Evolutionary conservation across 2,329 filamentous ascomycete genomes (phyloP).

Genomic region (Paecilomyces fulvus): DNA sequence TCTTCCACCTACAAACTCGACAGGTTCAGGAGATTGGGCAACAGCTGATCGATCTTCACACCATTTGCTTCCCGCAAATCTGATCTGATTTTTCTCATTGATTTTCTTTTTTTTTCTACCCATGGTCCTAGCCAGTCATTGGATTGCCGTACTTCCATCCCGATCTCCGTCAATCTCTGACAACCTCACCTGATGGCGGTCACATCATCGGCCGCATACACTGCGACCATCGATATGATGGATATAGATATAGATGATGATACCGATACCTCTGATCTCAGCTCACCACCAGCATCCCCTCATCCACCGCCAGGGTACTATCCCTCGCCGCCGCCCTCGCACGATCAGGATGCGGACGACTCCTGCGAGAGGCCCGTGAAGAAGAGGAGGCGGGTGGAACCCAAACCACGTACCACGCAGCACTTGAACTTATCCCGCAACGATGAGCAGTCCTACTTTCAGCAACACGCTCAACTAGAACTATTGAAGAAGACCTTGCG

Average conservation of each 20-base stretch:
- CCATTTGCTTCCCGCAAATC: background rate
- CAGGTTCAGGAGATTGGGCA: background rate
- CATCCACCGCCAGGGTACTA: slow-evolving; percentile 29
- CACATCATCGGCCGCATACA: background rate
- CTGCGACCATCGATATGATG: slow-evolving; percentile 4
- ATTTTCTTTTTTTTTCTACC: background rate
- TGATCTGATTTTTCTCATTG: background rate
- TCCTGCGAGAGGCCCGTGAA: slow-evolving; percentile 60
- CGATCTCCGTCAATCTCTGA: background rate
- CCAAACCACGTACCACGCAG: slow-evolving; percentile 68
- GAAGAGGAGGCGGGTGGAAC: slow-evolving; percentile 59
- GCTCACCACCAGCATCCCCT: slow-evolving; percentile 33
- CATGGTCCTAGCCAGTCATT: background rate
- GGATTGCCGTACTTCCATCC: background rate
- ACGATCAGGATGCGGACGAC: slow-evolving; percentile 30
- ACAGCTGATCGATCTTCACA: background rate
- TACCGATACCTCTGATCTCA: slow-evolving; percentile 33
- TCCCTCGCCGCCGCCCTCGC: slow-evolving; percentile 37
- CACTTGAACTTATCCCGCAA: slow-evolving; percentile 58
- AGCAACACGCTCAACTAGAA: slow-evolving; percentile 56
- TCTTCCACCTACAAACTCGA: slow-evolving; percentile 4
- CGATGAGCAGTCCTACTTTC: slow-evolving; percentile 24
- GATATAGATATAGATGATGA: slow-evolving; percentile 19
- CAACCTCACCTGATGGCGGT: slow-evolving; percentile 1
- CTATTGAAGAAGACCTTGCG: slow-evolving; percentile 66